A percentile compares a stretch with the other conserved stretches of the same genome.
Evolutionary conservation across 2,329 filamentous ascomycete species (phyloP).

Genomic region (Xylariaceae sp.): DNA sequence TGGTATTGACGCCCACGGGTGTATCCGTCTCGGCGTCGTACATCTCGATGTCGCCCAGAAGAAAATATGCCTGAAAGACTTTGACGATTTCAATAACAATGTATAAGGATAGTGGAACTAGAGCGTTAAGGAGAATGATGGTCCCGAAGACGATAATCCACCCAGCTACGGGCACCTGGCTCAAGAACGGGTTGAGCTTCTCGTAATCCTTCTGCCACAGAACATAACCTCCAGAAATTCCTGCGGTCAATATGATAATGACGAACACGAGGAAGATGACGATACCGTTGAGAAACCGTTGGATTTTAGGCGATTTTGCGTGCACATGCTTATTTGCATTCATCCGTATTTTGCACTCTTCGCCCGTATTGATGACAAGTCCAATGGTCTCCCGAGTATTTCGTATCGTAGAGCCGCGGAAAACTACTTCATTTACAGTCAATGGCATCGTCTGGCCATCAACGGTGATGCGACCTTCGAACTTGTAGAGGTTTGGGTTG

Average conservation of each 20-base stretch:
- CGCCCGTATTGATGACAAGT: conserved; percentile 86
- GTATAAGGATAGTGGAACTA: conserved; percentile 89
- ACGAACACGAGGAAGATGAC: conserved; percentile 83
- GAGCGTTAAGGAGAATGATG: conserved; percentile 95
- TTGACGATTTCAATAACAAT: conserved; percentile 90
- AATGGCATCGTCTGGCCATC: conserved; percentile 67
- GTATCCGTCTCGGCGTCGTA: conserved; percentile 85
- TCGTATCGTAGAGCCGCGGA: conserved; percentile 82
- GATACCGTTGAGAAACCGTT: conserved; percentile 77
- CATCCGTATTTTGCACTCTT: conserved; percentile 92
- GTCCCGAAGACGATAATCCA: conserved; percentile 85
- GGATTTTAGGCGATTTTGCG: conserved; percentile 80
- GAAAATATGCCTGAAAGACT: conserved; percentile 74
- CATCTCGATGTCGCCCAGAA: conserved; percentile 86
- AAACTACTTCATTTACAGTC: conserved; percentile 81
- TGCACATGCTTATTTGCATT: conserved; percentile 87
- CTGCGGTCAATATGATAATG: conserved; percentile 76
- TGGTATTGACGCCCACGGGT: conserved; percentile 87
- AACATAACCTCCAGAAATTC: conserved; percentile 83
- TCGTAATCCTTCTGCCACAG: conserved; percentile 76
- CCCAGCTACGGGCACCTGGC: conserved; percentile 70
- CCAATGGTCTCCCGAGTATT: conserved; percentile 74
- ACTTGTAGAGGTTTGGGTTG: conserved; percentile 77
- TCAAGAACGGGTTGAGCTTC: conserved; percentile 75
- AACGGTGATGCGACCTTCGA: conserved; percentile 71